Evolutionary conservation across 805 yeast genomes (phyloP).

Genomic region (Nakazawaea holstii): DNA sequence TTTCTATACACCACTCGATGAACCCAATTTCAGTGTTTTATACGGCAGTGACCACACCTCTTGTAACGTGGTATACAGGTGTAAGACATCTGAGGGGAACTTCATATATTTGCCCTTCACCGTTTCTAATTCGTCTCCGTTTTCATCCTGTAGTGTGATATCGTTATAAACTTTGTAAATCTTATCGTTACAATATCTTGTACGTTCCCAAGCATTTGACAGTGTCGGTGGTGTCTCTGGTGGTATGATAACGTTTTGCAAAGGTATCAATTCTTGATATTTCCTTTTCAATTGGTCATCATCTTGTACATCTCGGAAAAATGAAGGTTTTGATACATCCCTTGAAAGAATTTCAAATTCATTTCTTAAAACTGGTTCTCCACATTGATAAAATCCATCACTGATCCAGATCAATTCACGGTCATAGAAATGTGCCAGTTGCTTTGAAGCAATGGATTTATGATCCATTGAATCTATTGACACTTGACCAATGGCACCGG

Average conservation of each 20-base stretch:
- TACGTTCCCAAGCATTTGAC: background rate
- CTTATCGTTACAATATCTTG: slow-evolving; percentile 1
- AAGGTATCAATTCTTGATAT: background rate
- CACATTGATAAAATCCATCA: slow-evolving; percentile 4
- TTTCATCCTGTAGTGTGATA: background rate
- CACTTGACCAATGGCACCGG: slow-evolving; percentile 49
- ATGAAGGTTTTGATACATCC: background rate
- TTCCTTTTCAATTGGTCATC: background rate
- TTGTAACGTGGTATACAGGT: no score
- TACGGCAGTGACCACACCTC: no score
- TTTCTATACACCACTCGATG: no score
- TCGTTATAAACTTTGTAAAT: background rate
- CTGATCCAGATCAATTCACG: background rate
- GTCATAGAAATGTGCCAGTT: slow-evolving; percentile 1
- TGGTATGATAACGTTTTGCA: background rate
- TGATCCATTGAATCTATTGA: background rate
- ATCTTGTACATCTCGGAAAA: background rate
- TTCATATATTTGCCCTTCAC: background rate
- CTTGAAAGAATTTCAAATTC: background rate
- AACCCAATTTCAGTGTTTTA: no score
- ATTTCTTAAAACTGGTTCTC: background rate
- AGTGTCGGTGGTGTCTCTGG: background rate
- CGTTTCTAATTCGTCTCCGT: background rate
- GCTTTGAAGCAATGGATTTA: background rate
- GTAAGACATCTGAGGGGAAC: background rate